Evolutionary conservation across 805 yeast genomes (phyloP).

Genomic region (Saccharomycopsis sp.): DNA sequence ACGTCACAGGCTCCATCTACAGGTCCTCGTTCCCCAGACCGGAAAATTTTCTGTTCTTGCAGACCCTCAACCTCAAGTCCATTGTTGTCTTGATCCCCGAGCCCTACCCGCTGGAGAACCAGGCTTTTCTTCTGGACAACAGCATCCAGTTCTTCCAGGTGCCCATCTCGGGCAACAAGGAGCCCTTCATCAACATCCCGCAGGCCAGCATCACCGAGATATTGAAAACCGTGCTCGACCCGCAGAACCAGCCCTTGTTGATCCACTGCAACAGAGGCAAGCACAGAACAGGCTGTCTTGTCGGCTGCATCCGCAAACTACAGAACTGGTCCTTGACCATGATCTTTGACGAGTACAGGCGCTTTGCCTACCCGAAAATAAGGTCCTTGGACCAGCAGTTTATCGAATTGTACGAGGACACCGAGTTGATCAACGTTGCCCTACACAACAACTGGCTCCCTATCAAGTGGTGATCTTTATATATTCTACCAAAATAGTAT

Average conservation of each 20-base stretch:
- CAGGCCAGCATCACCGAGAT: constrained; percentile 69
- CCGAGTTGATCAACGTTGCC: constrained; percentile 50
- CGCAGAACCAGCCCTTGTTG: constrained; percentile 81
- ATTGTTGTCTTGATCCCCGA: constrained; percentile 85
- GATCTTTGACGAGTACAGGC: constrained; percentile 91
- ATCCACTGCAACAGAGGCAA: constrained; percentile 96
- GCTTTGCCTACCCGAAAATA: constrained; percentile 92
- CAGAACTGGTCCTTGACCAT: constrained; percentile 91
- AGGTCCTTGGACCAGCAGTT: constrained; percentile 94
- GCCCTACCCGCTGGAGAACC: constrained; percentile 74
- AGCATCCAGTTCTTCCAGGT: constrained; percentile 71
- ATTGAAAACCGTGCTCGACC: constrained; percentile 69
- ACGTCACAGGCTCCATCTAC: constrained; percentile 69
- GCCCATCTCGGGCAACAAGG: constrained; percentile 93
- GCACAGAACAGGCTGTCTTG: constrained; percentile 93
- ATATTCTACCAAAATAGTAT: too few relatives aligned
- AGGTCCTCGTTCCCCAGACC: constrained; percentile 85
- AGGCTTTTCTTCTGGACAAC: constrained; percentile 49
- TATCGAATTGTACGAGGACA: constrained; percentile 77
- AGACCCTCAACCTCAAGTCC: constrained; percentile 55
- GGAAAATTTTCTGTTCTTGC: constrained; percentile 68
- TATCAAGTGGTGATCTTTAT: constrained; percentile 43
- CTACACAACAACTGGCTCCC: constrained; percentile 51
- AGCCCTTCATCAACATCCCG: constrained; percentile 77
- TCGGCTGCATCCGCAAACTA: constrained; percentile 81